Percentiles rank a stretch among this genome's conserved stretches.
These are phyloP conservation scores for Ophiostoma sp. DNA, from an alignment of 2,329 filamentous ascomycete genomes.

Conservation along the genomic window DNA sequence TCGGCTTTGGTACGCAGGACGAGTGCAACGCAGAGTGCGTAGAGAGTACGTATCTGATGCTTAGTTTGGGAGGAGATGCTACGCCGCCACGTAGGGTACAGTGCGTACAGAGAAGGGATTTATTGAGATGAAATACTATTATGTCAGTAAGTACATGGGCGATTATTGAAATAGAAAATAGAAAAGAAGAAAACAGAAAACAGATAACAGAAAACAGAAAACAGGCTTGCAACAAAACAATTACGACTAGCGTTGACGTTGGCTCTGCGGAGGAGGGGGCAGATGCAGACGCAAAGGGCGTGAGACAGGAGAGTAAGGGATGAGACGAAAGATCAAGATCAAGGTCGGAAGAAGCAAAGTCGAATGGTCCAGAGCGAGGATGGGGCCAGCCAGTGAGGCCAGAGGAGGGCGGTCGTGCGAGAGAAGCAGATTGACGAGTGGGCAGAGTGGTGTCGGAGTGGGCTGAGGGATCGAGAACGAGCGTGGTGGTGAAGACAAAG, in stretches of 20 bases:
- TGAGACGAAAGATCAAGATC: conserved; percentile 14
- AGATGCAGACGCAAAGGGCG: not conserved
- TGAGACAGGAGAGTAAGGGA: conserved; percentile 14
- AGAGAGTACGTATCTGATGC: conserved; percentile 4
- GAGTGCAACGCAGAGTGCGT: conserved; percentile 4
- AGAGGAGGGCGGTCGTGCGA: not conserved
- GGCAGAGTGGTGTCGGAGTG: not conserved
- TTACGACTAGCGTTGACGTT: not conserved
- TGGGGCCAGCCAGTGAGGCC: not conserved
- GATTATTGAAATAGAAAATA: too few relatives aligned
- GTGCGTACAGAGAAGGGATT: not conserved
- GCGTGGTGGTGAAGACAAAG: not conserved
- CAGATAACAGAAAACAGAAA: not conserved
- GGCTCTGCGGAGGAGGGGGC: not conserved
- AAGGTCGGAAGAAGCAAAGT: not conserved
- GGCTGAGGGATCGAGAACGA: not conserved
- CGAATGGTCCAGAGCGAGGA: not conserved
- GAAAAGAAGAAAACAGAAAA: not conserved
- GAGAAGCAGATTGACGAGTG: not conserved
- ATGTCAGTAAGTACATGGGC: too few relatives aligned
- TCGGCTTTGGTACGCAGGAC: conserved; percentile 11
- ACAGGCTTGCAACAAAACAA: not conserved
- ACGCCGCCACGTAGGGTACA: not conserved
- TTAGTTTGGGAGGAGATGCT: not conserved
- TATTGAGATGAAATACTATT: not conserved